Evolutionary conservation across 306 rosid species (phyloP), one percentile per base, ranked within the genome.

Genomic region (Ceratonia siliqua): DNA sequence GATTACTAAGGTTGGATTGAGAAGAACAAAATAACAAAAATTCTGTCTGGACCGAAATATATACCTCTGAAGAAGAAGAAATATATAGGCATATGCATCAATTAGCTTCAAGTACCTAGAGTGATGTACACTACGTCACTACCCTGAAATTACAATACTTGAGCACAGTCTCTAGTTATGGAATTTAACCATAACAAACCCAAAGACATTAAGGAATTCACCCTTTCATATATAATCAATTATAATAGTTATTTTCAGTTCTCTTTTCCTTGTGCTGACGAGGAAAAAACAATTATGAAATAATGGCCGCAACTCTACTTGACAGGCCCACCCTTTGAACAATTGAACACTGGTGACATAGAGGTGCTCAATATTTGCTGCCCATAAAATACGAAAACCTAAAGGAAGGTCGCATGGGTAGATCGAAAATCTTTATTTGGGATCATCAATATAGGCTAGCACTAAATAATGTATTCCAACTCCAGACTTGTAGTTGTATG

Each of bases 381-480:
- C 28, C 32, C 36, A n/a, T 49, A 33, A 5, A 45, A 25, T 56
- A 38, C 39, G 67, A 72, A 52, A 77, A 50, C 66, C 61, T 43
- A 53, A 49, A 93, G 72, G 92, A 86, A 79, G 97, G 97, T 42
- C 98, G 82, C 33, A 93, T 93, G 0, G 98, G 98, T 62, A 93
- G 91, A 73, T 97, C 98, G 81, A 82, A 93, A 75, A 93, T 91
- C 82, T 89, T 90, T 84, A 90, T 87, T 82, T 86, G 93, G 56
- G 97, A 82, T 82, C 20, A 46, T 15, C 5, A 46, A 46, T 46
- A 46, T n/a, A 46, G 49, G 0, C 3, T 43, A 43, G 17, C 49
- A 43, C 3, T 12, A 41, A 3, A 41, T 41, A 41, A 1, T 2
- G 3, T 5, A 41, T 12, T 41, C 46, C 14, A 41, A 12, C 46